Base-by-base conservation (phyloP, 305 asterid genomes). In the Fraxinus sp. region DNA sequence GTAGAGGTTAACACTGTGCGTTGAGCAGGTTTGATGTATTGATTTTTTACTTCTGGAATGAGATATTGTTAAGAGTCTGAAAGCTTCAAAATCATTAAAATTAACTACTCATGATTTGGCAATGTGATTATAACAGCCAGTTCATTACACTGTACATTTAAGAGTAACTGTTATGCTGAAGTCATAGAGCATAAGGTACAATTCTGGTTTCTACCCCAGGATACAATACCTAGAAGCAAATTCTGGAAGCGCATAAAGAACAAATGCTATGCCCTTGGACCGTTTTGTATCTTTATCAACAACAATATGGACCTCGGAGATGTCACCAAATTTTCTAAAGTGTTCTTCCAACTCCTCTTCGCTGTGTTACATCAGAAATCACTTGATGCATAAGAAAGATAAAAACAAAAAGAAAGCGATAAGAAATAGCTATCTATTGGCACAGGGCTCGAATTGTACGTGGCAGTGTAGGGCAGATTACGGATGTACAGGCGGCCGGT, bases 201-300 rank as follows among this genome's bases (percentile, higher is more conserved):
- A 55, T 7, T 22, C 81, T 55, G 73, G 30, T 20, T 36, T 52
- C 41, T 78, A 82, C 74, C 46, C 66, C 77, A 36, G 77, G 66
- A 85, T 59, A 77, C 52, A 82, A 68, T 94, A 93, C 99, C 98
- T 92, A 64, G 92, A 86, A 82, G 98, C 98, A 88, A 94, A 91
- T 88, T 94, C 98, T 84, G 97, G 97, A 74, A 90, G 89, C 59
- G 91, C 81, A 86, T 90, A 95, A 77, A 78, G 94, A 85, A 96
- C 90, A 87, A 87, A 96, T 41, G 94, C 98, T 87, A 90, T 49
- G 84, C 98, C 99, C 85, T 90, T 95, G 83, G 99, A 95, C 89
- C 93, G 91, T 81, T 91, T 94, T 36, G 98, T 91, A 64, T 92
- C 97, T 88, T 90, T 93, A 86, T 96, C 98, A 79, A 94, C 88